phyloP scores from a whole-genome alignment of 805 yeast species.

The Soucietia sequanensis region DNA sequence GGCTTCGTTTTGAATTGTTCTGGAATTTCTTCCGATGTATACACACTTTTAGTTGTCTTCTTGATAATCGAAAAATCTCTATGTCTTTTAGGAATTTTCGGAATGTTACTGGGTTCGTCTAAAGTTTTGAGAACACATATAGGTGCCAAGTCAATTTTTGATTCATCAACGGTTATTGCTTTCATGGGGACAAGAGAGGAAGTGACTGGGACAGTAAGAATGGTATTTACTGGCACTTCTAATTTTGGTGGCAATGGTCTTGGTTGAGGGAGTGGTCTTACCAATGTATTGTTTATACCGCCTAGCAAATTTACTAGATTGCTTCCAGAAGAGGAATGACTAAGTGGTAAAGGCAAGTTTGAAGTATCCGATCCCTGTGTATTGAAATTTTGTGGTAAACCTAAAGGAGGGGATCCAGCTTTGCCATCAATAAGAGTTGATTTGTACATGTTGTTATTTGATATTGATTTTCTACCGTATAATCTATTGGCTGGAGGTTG shows the following conservation, averaged over 20 bases:
- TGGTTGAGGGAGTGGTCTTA: constrained; percentile 17
- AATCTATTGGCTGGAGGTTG: constrained; percentile 43
- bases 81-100: constrained; percentile 31
- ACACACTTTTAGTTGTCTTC: constrained; percentile 58
- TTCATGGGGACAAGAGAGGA: constrained; percentile 17
- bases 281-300: constrained; percentile 3
- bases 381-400: neutral
- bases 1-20: constrained; percentile 86
- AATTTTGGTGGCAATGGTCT: constrained; percentile 37
- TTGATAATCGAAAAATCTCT: constrained; percentile 38
- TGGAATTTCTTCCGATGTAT: constrained; percentile 83
- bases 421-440: constrained; percentile 3
- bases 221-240: constrained; percentile 28
- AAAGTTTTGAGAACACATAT: constrained; percentile 33
- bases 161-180: constrained; percentile 26
- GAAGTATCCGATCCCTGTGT: neutral
- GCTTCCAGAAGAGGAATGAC: too few relatives aligned
- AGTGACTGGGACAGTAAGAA: constrained; percentile 22
- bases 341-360: too few relatives aligned
- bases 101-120: constrained; percentile 28
- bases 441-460: neutral
- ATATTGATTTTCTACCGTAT: constrained; percentile 23
- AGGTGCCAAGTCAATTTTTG: constrained; percentile 17
- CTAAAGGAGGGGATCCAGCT: neutral
- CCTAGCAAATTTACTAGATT: too few relatives aligned